phyloP scores from a whole-genome alignment of 2,329 filamentous ascomycete species.

The Botrytis tulipae region DNA sequence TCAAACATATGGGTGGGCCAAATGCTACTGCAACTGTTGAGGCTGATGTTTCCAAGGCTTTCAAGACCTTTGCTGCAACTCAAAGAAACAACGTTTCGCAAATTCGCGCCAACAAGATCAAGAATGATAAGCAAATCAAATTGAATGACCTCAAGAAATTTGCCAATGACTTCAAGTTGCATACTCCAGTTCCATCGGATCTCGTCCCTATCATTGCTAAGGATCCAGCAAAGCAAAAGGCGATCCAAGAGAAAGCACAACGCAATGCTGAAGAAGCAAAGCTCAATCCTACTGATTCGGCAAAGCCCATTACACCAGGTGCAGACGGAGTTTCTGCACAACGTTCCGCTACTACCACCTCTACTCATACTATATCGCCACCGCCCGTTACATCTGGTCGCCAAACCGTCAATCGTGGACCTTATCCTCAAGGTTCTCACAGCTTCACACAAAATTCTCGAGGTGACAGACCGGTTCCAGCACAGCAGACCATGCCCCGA shows the following conservation, averaged over 20 bases:
- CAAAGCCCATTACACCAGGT: conserved; percentile 47
- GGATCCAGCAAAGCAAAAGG: conserved; percentile 89
- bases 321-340: conserved; percentile 43
- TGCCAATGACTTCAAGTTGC: conserved; percentile 88
- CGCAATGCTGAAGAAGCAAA: conserved; percentile 67
- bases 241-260: conserved; percentile 86
- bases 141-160: conserved; percentile 95
- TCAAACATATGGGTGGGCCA: conserved; percentile 41
- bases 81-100: conserved; percentile 57
- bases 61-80: conserved; percentile 61
- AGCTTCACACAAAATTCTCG: conserved; percentile 42
- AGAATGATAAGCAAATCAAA: conserved; percentile 84
- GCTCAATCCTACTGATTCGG: conserved; percentile 44
- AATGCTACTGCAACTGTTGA: conserved; percentile 62
- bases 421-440: conserved; percentile 44
- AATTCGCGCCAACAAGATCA: conserved; percentile 55
- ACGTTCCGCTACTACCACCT: conserved; percentile 41
- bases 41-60: conserved; percentile 59
- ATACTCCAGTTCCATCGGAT: conserved; percentile 87
- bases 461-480: conserved; percentile 29
- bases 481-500: conserved; percentile 32
- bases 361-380: conserved; percentile 45
- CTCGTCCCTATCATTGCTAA: conserved; percentile 94
- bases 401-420: conserved; percentile 36
- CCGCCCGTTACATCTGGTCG: conserved; percentile 33